Conservation (phyloP, 345 rosid genomes). For the Cardiospermum halicacabum region DNA sequence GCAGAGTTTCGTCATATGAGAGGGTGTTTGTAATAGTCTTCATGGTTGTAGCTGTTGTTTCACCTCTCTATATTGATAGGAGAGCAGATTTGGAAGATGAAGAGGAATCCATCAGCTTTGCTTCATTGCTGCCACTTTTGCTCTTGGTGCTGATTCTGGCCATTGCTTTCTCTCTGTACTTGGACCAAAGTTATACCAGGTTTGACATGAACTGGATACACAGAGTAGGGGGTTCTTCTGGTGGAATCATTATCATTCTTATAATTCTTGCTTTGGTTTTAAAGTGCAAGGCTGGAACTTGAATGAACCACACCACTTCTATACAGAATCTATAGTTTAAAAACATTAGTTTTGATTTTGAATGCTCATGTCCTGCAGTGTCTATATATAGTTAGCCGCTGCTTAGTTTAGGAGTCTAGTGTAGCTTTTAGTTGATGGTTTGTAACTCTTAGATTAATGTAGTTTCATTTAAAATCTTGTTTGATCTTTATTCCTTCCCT, state of each 20-base stretch:
- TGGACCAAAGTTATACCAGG: constrained; percentile 56
- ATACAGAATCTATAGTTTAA: not conserved
- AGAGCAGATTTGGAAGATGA: constrained; percentile 36
- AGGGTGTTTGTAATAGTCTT: constrained; percentile 54
- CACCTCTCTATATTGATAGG: constrained; percentile 64
- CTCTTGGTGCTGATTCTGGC: constrained; percentile 51
- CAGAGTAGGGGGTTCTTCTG: constrained; percentile 80
- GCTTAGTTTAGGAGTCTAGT: not conserved
- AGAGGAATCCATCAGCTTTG: constrained; percentile 32
- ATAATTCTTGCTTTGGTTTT: constrained; percentile 61
- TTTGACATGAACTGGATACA: constrained; percentile 88
- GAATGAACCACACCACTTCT: not conserved
- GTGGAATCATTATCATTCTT: constrained; percentile 65
- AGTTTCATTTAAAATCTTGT: not conserved
- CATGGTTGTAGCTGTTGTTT: constrained; percentile 51
- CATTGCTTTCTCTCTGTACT: constrained; percentile 42
- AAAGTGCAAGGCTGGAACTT: constrained; percentile 37
- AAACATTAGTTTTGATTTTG: not conserved
- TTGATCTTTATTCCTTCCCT: not conserved
- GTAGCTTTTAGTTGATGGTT: not conserved
- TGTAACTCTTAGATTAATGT: not conserved
- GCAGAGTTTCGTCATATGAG: constrained; percentile 39
- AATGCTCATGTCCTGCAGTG: not conserved
- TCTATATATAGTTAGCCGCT: constrained; percentile 1
- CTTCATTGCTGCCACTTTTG: constrained; percentile 47